A percentile compares a stretch with the other conserved stretches of the same genome.
Conservation (phyloP, 1,284 basidiomycete genomes). For the Cryptococcus sp. region DNA sequence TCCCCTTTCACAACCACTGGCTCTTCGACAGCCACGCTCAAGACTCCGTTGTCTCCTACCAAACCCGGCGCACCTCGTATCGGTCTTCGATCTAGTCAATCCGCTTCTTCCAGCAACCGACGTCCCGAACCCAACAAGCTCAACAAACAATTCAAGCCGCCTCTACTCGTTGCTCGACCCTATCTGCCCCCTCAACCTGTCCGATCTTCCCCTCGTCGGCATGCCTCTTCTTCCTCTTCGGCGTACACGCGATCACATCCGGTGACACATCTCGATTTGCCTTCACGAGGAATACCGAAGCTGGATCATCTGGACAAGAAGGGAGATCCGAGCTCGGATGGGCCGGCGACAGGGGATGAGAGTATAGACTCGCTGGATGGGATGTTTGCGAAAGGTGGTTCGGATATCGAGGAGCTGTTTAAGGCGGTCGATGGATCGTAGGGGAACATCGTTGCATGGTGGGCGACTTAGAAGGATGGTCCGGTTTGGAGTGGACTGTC, state of each 20-base stretch:
- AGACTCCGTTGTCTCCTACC: constrained; percentile 2
- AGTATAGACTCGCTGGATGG: constrained; percentile 32
- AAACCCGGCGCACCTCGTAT: constrained; percentile 6
- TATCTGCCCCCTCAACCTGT: background rate
- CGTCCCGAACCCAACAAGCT: background rate
- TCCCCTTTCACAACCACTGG: too few relatives aligned
- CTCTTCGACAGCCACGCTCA: too few relatives aligned
- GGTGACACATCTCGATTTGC: background rate
- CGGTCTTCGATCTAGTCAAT: constrained; percentile 6
- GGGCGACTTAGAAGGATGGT: too few relatives aligned
- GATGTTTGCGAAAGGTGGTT: constrained; percentile 24
- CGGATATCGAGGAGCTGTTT: constrained; percentile 24
- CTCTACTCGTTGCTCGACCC: background rate
- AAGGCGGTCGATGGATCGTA: constrained; percentile 17
- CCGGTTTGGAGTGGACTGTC: too few relatives aligned
- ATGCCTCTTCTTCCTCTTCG: background rate
- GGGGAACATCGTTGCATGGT: too few relatives aligned
- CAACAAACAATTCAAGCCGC: constrained; percentile 8
- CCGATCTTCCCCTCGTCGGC: constrained; percentile 7
- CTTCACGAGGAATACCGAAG: background rate
- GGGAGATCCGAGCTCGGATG: constrained; percentile 5
- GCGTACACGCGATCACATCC: background rate
- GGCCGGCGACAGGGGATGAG: constrained; percentile 18
- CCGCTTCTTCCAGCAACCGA: background rate
- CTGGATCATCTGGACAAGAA: background rate